Evolutionary conservation across 768 basidiomycete genomes (phyloP), one percentile per base, ranked within the genome.

Genomic region (Termitomyces sp.): DNA sequence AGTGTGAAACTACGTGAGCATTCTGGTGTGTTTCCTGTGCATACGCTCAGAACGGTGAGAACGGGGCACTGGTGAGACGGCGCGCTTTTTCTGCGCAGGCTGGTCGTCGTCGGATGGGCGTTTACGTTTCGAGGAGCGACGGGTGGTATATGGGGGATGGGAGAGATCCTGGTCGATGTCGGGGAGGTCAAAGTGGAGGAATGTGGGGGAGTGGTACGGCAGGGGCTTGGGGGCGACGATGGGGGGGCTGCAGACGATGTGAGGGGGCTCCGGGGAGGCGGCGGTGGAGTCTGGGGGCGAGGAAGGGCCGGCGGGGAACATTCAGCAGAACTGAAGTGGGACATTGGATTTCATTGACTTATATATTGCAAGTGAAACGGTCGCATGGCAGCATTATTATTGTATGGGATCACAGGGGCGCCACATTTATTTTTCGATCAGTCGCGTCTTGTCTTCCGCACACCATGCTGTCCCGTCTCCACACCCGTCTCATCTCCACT

Each of bases 141-240:
- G 63, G 10, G 69, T 86, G 76, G 40, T 51, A 45, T 88, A 88
- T 0, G 87, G 88, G 7, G 88, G 85, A 64, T 83, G 83, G 0
- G 88, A 88, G 46, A 88, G 81, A 68, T 89, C 86, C 68, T 87
- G 84, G 72, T 87, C 86, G 8, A 83, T 74, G 73, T 87, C 87
- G 0, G 88, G 88, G 29, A 81, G 74, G 59, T 86, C 84, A 69
- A 86, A 88, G 57, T 87, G 84, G 59, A 89, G 83, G 70, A 88
- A 87, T 0, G 82, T 83, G 32, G 87, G 87, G 10, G 86, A 86
- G 59, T 86, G 85, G 72, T 85, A 88, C 2, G 87, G 88, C 42
- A 88, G 81, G 0, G 87, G 87, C 31, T 82, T 83, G 12, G 88
- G 87, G 0, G 86, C 87, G 63, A 88, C 74, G 59, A 89, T 77